Evolutionary conservation across 352 stramenopile species (phyloP).

Genomic region (Phytopythium montanum): DNA sequence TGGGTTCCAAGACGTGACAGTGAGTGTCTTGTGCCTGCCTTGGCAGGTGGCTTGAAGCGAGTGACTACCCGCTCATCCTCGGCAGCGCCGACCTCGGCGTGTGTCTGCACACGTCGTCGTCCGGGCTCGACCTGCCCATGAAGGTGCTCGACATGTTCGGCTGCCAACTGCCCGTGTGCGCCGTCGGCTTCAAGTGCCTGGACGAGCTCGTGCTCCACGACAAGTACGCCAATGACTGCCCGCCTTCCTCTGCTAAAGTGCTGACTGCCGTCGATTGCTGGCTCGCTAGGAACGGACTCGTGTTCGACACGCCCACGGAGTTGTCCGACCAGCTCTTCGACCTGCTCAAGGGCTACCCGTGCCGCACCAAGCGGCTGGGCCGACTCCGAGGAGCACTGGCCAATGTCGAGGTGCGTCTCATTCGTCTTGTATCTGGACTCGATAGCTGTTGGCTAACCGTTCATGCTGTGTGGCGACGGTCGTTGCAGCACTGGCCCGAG

Average conservation of each 20-base stretch:
- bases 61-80: slow-evolving; percentile 95
- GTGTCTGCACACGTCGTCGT: slow-evolving; percentile 98
- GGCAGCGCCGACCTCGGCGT: slow-evolving; percentile 96
- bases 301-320: slow-evolving; percentile 60
- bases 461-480: neutral
- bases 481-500: slow-evolving; percentile 63
- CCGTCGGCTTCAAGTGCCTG: slow-evolving; percentile 95
- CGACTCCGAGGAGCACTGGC: slow-evolving; percentile 46
- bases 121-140: slow-evolving; percentile 98
- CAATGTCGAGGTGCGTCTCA: slow-evolving; percentile 44
- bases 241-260: neutral
- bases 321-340: slow-evolving; percentile 57
- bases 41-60: slow-evolving; percentile 92
- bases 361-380: slow-evolving; percentile 34
- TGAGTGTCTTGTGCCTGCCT: neutral
- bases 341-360: slow-evolving; percentile 56
- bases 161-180: slow-evolving; percentile 95
- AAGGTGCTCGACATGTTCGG: slow-evolving; percentile 99
- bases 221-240: slow-evolving; percentile 57
- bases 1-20: neutral
- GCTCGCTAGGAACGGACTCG: slow-evolving; percentile 56
- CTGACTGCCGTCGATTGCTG: neutral
- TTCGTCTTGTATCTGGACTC: no score
- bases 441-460: neutral
- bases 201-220: slow-evolving; percentile 95